Base-by-base conservation (phyloP, 140 eudicot genomes). In the Oenanthe javanica region DNA sequence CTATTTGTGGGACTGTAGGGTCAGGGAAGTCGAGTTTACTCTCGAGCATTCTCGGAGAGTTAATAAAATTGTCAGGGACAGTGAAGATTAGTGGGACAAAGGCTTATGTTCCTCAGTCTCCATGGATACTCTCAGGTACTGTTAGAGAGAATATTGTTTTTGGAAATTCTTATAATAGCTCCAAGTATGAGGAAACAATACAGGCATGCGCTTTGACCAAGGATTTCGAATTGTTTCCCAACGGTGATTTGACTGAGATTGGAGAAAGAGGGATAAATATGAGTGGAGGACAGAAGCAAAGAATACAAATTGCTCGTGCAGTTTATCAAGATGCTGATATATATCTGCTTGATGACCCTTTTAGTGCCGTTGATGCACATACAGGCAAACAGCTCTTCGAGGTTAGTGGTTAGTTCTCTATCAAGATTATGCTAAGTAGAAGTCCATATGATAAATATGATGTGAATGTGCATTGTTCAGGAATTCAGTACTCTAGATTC, bases 261-360 rank as follows among this genome's bases (percentile, higher is more conserved):
- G 99, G 99, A 15, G 99, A 95, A 84, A 83, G 99, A 84, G 99
- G 99, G 79, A 95, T 95, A 66, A 95, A 95, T 66, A 92, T 95
- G 99, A 95, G 99, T 13, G 99, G 99, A 51, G 99, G 99, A 2
- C 99, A 95, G 79, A 95, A 95, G 87, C 99, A 95, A 40, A 89
- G 99, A 83, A 92, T 95, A 72, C 99, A 95, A 86, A 95, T 95
- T 81, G 99, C 99, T 51, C 97, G 99, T 66, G 99, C 99, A n/a
- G 97, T 91, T 19, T 95, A 95, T 79, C 96, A 95, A 75, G 96
- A 95, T 83, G 97, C 99, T 36, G 99, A 95, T 77, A 92, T 95
- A 48, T 95, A 95, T 87, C 86, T 95, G 75, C 97, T 95, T 16
- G 99, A 95, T 79, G 99, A 95, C 70, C 99, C 99, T 15, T 95